These are phyloP conservation scores for Fusarium anguioides DNA, from an alignment of 2,329 filamentous ascomycete genomes.

Conservation along the genomic window DNA sequence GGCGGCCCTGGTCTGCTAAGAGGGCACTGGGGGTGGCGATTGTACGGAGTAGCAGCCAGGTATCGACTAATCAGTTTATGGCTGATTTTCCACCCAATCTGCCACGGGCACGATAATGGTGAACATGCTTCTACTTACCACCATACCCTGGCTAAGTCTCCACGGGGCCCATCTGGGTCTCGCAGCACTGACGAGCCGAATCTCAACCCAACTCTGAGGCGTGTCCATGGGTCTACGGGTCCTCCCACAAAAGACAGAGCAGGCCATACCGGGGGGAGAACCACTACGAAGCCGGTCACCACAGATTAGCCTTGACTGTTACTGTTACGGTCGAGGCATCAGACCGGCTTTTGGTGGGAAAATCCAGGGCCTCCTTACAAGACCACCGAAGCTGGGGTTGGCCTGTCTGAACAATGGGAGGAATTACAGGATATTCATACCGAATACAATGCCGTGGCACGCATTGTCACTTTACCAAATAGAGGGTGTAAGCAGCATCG, in stretches of 20 bases:
- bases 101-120: conserved; percentile 19
- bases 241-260: conserved; percentile 43
- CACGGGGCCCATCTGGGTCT: conserved; percentile 54
- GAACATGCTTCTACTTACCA: conserved; percentile 50
- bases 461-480: background rate
- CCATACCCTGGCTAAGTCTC: conserved; percentile 49
- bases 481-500: conserved; percentile 16
- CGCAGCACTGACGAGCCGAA: conserved; percentile 54
- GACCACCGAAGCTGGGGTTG: background rate
- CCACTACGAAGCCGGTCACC: conserved; percentile 32
- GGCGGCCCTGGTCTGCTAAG: conserved; percentile 52
- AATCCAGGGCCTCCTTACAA: conserved; percentile 11
- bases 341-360: conserved; percentile 24
- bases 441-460: background rate
- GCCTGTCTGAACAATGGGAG: conserved; percentile 3
- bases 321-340: conserved; percentile 12
- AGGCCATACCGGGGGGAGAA: conserved; percentile 32
- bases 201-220: conserved; percentile 54
- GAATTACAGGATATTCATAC: background rate
- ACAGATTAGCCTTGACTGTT: conserved; percentile 19
- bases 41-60: conserved; percentile 41
- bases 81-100: conserved; percentile 8
- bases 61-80: conserved; percentile 41
- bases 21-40: conserved; percentile 52
- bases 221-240: conserved; percentile 46